These are phyloP conservation scores for Cutaneotrichosporon spelunceum DNA, from an alignment of 1,284 basidiomycete genomes.

Conservation along the genomic window DNA sequence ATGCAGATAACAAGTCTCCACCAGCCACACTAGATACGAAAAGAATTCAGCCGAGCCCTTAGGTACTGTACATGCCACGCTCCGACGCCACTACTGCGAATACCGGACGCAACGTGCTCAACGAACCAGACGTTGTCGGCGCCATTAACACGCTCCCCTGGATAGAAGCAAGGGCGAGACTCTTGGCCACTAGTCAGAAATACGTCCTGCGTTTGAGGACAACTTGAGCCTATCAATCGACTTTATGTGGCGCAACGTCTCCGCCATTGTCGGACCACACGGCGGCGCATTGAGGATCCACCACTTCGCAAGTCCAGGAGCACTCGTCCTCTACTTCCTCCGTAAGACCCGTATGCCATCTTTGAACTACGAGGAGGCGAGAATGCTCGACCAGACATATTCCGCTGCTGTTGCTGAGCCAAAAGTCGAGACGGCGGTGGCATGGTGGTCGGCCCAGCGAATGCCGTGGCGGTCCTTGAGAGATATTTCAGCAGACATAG, in stretches of 20 bases:
- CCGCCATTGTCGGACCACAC: constrained; percentile 11
- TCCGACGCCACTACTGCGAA: background rate
- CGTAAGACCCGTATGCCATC: background rate
- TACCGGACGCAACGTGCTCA: background rate
- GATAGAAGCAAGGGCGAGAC: background rate
- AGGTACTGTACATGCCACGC: constrained; percentile 12
- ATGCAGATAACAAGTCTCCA: constrained; percentile 7
- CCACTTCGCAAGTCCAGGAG: constrained; percentile 3
- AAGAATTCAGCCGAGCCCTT: too few species aligned
- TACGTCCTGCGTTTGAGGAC: background rate
- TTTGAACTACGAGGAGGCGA: constrained; percentile 9
- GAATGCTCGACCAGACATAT: constrained; percentile 43
- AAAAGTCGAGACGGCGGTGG: background rate
- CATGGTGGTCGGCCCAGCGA: background rate
- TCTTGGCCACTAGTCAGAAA: background rate
- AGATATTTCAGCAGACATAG: background rate
- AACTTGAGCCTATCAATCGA: background rate
- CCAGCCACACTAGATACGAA: background rate
- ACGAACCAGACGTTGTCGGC: constrained; percentile 4
- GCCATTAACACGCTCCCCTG: background rate
- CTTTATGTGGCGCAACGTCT: constrained; percentile 1
- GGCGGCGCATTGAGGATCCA: constrained; percentile 14
- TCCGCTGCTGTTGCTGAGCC: background rate
- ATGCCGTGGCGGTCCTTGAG: background rate
- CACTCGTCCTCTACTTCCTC: constrained; percentile 8